phyloP scores from a whole-genome alignment of 1,139 yeast genomes.

The Pneumocystis oryctolagi region DNA sequence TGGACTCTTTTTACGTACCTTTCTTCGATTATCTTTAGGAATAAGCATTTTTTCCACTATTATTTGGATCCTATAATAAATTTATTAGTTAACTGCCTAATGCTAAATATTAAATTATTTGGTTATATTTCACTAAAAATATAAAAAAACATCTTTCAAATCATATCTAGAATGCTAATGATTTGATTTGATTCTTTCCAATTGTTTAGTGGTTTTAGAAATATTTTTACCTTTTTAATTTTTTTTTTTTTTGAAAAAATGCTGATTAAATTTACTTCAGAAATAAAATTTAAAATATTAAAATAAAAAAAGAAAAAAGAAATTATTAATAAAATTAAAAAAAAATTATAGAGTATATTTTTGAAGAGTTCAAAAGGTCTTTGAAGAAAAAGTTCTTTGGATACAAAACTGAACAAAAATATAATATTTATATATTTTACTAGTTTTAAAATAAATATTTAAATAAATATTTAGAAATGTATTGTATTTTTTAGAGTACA shows the following conservation, averaged over 20 bases:
- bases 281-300: not conserved
- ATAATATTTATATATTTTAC: not conserved
- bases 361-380: not conserved
- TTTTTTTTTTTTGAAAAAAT: no score
- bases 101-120: not conserved
- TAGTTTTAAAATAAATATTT: not conserved
- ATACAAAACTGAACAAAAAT: not conserved
- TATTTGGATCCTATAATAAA: not conserved
- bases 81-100: not conserved
- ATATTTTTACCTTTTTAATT: not conserved
- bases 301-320: not conserved
- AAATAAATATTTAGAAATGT: not conserved
- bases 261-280: not conserved
- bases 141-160: not conserved
- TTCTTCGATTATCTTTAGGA: conserved; percentile 99
- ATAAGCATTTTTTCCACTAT: conserved; percentile 56
- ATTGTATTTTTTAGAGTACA: no score
- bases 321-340: not conserved
- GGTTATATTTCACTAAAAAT: not conserved
- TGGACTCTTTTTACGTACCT: conserved; percentile 98
- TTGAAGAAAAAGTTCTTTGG: not conserved
- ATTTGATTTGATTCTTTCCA: not conserved
- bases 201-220: not conserved
- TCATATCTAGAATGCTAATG: not conserved
- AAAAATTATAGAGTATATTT: not conserved